Evolutionary conservation across 2,329 filamentous ascomycete species (phyloP).

Genomic region (Aspergillus intermedius): DNA sequence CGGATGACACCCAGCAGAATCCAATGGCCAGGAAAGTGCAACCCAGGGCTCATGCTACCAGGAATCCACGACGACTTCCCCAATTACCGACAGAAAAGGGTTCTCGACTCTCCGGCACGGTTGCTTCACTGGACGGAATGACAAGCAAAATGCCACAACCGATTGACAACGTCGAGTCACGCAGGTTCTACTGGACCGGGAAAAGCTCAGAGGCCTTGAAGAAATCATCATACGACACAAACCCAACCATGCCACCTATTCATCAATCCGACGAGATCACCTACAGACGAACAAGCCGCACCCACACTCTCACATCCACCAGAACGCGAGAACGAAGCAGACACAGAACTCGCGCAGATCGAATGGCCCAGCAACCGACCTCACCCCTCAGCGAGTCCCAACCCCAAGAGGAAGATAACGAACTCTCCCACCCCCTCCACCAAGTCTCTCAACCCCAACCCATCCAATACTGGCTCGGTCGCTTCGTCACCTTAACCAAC

Average conservation of each 20-base stretch:
- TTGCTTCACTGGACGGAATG: too few species aligned
- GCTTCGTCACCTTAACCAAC: constrained; percentile 25
- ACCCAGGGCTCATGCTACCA: neutral
- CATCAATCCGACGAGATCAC: too few species aligned
- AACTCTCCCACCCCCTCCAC: neutral
- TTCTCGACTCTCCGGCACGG: too few species aligned
- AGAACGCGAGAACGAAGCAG: constrained; percentile 2
- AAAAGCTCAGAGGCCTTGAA: too few species aligned
- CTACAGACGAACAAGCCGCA: neutral
- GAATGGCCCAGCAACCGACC: constrained; percentile 7
- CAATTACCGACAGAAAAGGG: too few species aligned
- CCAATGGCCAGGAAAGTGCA: neutral
- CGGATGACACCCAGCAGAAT: neutral
- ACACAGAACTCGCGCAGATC: constrained; percentile 4
- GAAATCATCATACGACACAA: too few species aligned
- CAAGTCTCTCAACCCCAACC: constrained; percentile 21
- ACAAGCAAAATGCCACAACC: too few species aligned
- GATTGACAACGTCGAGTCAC: too few species aligned
- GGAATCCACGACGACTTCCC: too few species aligned
- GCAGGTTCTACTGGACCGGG: too few species aligned
- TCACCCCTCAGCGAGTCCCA: neutral
- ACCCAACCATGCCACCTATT: too few species aligned
- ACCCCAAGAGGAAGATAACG: neutral
- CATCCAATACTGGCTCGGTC: constrained; percentile 25
- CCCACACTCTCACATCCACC: neutral